A percentile compares a stretch with the other conserved stretches of the same genome.
These are phyloP conservation scores for Malassezia japonica DNA, from an alignment of 1,284 basidiomycete genomes.

Conservation along the genomic window DNA sequence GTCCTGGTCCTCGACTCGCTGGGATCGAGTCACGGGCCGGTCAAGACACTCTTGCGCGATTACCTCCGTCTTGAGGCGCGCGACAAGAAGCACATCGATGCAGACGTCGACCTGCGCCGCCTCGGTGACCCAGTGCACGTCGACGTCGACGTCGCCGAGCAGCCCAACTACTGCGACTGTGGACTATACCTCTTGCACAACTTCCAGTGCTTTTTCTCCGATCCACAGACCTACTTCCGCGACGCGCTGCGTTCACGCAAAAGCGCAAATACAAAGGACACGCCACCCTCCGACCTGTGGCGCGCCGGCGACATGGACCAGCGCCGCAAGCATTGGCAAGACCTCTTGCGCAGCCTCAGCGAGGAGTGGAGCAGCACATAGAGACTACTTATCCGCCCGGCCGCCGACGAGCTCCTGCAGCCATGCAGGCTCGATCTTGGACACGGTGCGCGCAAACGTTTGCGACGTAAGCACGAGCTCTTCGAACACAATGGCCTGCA, in stretches of 20 bases:
- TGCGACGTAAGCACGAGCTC: slow-evolving; percentile 45
- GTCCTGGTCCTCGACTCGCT: slow-evolving; percentile 64
- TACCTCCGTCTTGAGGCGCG: slow-evolving; percentile 72
- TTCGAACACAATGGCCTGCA: slow-evolving; percentile 39
- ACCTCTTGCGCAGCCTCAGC: not conserved
- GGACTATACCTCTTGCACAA: slow-evolving; percentile 52
- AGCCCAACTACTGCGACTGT: slow-evolving; percentile 76
- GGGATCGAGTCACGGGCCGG: slow-evolving; percentile 60
- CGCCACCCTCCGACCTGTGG: no score
- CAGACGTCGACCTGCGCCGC: slow-evolving; percentile 5
- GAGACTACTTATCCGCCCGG: not conserved
- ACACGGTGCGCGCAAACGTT: slow-evolving; percentile 39
- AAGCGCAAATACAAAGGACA: not conserved
- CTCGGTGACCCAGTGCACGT: slow-evolving; percentile 21
- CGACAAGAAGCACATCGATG: slow-evolving; percentile 58
- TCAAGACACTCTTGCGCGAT: slow-evolving; percentile 56
- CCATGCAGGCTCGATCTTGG: slow-evolving; percentile 36
- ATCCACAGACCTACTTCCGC: slow-evolving; percentile 24
- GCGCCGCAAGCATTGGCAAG: not conserved
- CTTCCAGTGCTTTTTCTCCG: slow-evolving; percentile 38
- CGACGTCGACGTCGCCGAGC: slow-evolving; percentile 53
- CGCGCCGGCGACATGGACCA: slow-evolving; percentile 2
- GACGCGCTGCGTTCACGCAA: slow-evolving; percentile 6
- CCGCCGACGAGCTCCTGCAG: slow-evolving; percentile 17
- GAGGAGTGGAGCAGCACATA: no score